Conservation (phyloP, 2,329 filamentous ascomycete species). For the Aspergillus fijiensis region DNA sequence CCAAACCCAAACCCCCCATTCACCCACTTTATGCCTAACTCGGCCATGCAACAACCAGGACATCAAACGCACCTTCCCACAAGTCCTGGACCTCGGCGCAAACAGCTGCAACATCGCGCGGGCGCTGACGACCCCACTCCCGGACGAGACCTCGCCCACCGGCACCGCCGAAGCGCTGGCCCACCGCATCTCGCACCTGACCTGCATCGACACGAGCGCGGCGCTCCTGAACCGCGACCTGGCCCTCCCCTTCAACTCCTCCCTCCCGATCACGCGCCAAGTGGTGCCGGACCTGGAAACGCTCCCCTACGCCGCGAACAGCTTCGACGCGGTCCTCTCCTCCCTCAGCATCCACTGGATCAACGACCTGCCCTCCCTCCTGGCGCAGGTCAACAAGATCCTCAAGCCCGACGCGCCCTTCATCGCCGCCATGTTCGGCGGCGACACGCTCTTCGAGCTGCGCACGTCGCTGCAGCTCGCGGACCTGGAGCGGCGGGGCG, state of each 20-base stretch:
- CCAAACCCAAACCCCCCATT: too few relatives aligned
- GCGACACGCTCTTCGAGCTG: constrained; percentile 89
- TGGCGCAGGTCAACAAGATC: constrained; percentile 80
- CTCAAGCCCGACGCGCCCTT: constrained; percentile 91
- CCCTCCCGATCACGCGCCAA: constrained; percentile 69
- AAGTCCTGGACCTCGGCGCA: constrained; percentile 87
- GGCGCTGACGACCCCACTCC: constrained; percentile 69
- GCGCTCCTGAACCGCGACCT: constrained; percentile 78
- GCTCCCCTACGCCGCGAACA: constrained; percentile 70
- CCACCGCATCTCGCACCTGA: constrained; percentile 69
- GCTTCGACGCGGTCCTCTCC: constrained; percentile 87
- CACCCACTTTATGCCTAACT: too few relatives aligned
- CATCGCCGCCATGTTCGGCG: constrained; percentile 93
- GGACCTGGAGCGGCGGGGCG: constrained; percentile 85
- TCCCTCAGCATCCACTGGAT: constrained; percentile 94
- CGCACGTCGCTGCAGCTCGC: constrained; percentile 91
- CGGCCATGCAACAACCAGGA: constrained; percentile 55
- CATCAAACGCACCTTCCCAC: constrained; percentile 83
- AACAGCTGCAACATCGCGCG: constrained; percentile 94
- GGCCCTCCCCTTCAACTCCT: constrained; percentile 63
- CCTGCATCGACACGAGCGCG: constrained; percentile 78
- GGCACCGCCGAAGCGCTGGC: constrained; percentile 56
- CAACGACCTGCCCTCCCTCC: constrained; percentile 85
- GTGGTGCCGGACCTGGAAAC: constrained; percentile 68
- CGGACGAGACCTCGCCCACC: constrained; percentile 54